Base-by-base conservation (phyloP, 2,329 filamentous ascomycete species). In the Domatiomyces globalis region DNA sequence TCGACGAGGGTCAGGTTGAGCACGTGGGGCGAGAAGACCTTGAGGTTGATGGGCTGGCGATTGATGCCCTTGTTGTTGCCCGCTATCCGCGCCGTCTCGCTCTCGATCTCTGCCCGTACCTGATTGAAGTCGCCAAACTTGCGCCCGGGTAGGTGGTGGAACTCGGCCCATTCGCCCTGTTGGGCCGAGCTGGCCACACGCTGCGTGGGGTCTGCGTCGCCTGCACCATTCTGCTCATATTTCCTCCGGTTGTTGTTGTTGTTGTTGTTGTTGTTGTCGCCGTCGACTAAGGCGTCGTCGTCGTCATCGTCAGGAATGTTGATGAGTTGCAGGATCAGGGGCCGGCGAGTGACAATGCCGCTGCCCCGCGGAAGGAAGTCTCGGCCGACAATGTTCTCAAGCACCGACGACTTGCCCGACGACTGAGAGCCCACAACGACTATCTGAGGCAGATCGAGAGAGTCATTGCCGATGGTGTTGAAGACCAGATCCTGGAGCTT, bases 391-490 rank as follows among this genome's bases (percentile, higher is more conserved):
- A 98, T 95, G 70, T 98, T 98, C 73, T 98, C 92, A 58, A 98
- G 83, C 22, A 98, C 92, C 6, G 92, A 96, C 15, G 90, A 96
- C 74, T 98, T 98, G 65, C 92, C 92, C 51, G 92, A 94, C 9
- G 92, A 96, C 72, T 98, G 92, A 55, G 92, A 98, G 58, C 92
- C 92, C 62, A 98, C 92, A 55, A 98, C 92, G 58, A 98, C 92
- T 77, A 98, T 98, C 73, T 98, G 92, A 53, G 92, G 92, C 52
- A 98, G 75, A 71, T 98, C 92, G 55, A 98, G 79, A 49, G 90
- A 96, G 70, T 98, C 92, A 74, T 89, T 96, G 71, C 92, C 92
- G 69, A 98, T 98, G 61, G 92, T 98, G 73, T 98, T 98, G 76
- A 98, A 98, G 65, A 98, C 92, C 65, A 98, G 73, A 71, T 96